Evolutionary conservation across 768 basidiomycete genomes (phyloP), one percentile per base, ranked within the genome.

Genomic region (Leccinum disarticulatum): DNA sequence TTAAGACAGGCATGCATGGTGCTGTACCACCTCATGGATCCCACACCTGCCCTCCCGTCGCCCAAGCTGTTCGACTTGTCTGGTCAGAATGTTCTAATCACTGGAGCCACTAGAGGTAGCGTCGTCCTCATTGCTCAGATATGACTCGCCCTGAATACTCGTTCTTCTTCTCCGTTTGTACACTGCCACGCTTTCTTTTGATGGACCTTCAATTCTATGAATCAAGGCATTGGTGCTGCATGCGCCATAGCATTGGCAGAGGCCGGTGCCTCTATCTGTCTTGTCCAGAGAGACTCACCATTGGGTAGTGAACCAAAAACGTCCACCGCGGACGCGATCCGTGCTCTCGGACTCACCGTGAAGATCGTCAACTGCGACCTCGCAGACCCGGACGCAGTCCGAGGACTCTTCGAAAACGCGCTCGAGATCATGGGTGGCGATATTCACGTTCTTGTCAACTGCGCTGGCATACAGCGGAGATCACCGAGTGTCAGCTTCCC

Each of bases 71-170:
- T 93, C 74, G 81, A 83, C 58, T 83, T 94, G 68, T 70, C 74
- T 3, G 84, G 85, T 59, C 79, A 86, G 69, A 87, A 82, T 58
- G 89, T 82, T 36, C 85, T 93, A 74, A 82, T 94, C 68, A 93
- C 92, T 41, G 91, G 91, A 61, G 88, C 87, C 33, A 85, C 88
- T 25, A 80, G 91, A 73, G 91, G 90, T 88, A 72, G 71, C 61
- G 76, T 74, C 67, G 76, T 74, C 67, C 41, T 65, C 62, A 60
- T 63, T 70, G 55, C 55, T 54, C 36, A 9, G 19, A 54, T 49
- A 28, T 50, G 27, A 36, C 59, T 53, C 41, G 58, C 41, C 51
- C 27, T 60, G 65, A 69, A 61, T 70, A 53, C 36, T 58, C 54
- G 48, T 58, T 54, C 30, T 35, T 58, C 48, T 41, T 41, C 57